Percentiles rank a stretch among this genome's conserved stretches.
Evolutionary conservation across 768 basidiomycete genomes (phyloP).

Genomic region (Boletus tomentosulus): DNA sequence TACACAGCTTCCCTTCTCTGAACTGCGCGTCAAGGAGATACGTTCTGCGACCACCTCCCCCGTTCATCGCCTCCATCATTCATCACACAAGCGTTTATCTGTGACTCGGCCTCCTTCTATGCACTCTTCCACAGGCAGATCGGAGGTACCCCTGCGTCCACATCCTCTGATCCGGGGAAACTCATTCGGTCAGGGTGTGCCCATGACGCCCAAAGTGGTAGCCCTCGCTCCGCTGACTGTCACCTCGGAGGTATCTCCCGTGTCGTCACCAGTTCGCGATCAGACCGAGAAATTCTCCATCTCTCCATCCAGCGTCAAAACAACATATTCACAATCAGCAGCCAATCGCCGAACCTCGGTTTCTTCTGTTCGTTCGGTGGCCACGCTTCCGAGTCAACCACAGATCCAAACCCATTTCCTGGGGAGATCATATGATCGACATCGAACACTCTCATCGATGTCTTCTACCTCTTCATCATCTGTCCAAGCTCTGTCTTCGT

Average conservation of each 20-base stretch:
- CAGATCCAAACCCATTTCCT: conserved; percentile 33
- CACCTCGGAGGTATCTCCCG: conserved; percentile 45
- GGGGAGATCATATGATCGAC: conserved; percentile 38
- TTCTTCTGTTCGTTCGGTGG: conserved; percentile 56
- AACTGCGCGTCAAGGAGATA: conserved; percentile 23
- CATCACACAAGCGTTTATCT: conserved; percentile 37
- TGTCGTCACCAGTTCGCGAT: conserved; percentile 36
- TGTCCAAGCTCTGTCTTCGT: conserved; percentile 53
- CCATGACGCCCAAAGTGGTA: conserved; percentile 39
- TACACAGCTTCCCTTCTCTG: conserved; percentile 18
- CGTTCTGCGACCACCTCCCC: conserved; percentile 41
- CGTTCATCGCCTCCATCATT: conserved; percentile 33
- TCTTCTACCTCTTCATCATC: conserved; percentile 44
- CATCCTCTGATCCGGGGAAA: conserved; percentile 77
- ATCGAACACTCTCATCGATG: conserved; percentile 55
- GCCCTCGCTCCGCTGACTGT: conserved; percentile 59
- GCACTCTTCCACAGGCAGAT: conserved; percentile 46
- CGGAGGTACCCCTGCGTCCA: conserved; percentile 47
- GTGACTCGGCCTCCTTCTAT: conserved; percentile 59
- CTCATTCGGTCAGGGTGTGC: conserved; percentile 48
- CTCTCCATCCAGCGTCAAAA: conserved; percentile 38
- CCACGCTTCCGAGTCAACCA: conserved; percentile 48
- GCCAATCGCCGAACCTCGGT: conserved; percentile 48
- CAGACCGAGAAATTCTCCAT: conserved; percentile 22
- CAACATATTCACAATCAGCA: conserved; percentile 29